Base-by-base conservation (phyloP, 2,329 filamentous ascomycete species). In the Penicillium sp. region DNA sequence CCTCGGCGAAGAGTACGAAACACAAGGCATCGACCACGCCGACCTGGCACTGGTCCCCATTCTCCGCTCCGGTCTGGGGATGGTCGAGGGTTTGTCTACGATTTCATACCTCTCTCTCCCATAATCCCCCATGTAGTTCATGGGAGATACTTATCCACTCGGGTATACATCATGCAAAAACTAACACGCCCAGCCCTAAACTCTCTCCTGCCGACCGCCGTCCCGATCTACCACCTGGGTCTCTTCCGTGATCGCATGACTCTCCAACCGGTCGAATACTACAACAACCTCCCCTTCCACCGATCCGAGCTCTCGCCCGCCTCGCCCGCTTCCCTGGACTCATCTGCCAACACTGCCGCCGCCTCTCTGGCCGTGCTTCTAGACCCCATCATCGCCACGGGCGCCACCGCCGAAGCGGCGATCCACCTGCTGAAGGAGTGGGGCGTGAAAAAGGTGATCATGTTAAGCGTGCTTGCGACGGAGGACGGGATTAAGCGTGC, bases 321-420 rank as follows among this genome's bases (percentile, higher is more conserved):
- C 44, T 60, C 72, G 27, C 54, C 66, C 40, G 60, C 69, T 35
- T 48, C 62, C 16, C 41, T 58, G 36, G 40, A 55, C 35, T 51
- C 52, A 6, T 57, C 58, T 27, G 46, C 60, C 41, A 75, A 75
- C 56, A 68, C 73, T 30, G 67, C 74, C 3, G 71, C 77, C 1
- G 70, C 82, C 1, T 79, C 82, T 20, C 79, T 96, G 11, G 91
- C 91, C 53, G 88, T 96, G 67, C 78, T 96, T 48, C 82, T 96
- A 43, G 92, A 97, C 68, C 94, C 92, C 3, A 84, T 97, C 62
- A 95, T 97, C 67, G 94, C 92, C 1, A 97, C 94, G 0, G 92
- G 92, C 33, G 90, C 90, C 1, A 97, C 92, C 2, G 89, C 89
- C 52, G 87, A 85, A 27, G 92, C 92, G 0, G 92, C 92, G 5